Evolutionary conservation across 2,329 filamentous ascomycete species (phyloP), one percentile per base, ranked within the genome.

Genomic region (Daldinia sp.): DNA sequence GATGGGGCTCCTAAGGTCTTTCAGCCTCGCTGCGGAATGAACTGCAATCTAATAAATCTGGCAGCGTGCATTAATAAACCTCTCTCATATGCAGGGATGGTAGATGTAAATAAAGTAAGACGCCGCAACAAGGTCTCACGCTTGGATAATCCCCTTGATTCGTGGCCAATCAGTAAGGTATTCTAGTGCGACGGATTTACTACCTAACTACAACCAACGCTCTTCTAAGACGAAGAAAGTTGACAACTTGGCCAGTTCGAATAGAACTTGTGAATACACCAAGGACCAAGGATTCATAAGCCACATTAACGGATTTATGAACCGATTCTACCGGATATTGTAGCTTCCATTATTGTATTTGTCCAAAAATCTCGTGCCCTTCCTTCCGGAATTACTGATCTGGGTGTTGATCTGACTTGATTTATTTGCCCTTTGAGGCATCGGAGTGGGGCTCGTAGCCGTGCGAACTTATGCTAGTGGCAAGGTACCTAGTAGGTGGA

Each of bases 351-450:
- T 46, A 50, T 59, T 55, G 23, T 64, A 61, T 68, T 64, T 30
- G 65, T 58, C 57, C 30, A 48, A 56, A 56, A 65, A 62, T 51
- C 61, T 55, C 61, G 61, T 62, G 33, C n/a, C 48, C 48, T 65
- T 65, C 58, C 58, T 60, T 69, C 66, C 66, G 66, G 54, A 30
- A 50, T 69, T 65, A 67, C 67, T 70, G 64, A 67, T 67, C 39
- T 64, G 33, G 63, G 63, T 58, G 60, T 58, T 60, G 67, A 69
- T 69, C 63, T 60, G 60, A 59, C 28, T 50, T 57, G 46, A 67
- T 65, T 54, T 58, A 35, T 51, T 44, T 60, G 26, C 46, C 46
- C 26, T 59, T 67, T 62, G 55, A 67, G 55, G 57, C 41, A 62
- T 33, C 18, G 46, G 58, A 15, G 44, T 67, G 48, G 60, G 28